These are phyloP conservation scores for Triticum dicoccoides DNA, from an alignment of 176 grass and related monocot genomes.

Conservation along the genomic window DNA sequence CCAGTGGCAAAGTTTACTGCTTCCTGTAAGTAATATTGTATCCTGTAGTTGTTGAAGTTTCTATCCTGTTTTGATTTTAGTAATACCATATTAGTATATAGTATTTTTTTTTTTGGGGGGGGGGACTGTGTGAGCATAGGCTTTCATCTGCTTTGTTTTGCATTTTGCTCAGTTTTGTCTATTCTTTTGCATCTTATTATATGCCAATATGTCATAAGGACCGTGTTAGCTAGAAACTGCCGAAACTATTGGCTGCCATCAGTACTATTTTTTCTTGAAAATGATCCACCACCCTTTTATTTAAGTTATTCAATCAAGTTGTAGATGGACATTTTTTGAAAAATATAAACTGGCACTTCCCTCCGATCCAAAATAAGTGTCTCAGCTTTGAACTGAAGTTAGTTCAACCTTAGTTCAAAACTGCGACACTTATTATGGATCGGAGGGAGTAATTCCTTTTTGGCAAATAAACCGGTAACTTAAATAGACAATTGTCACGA, in stretches of 20 bases:
- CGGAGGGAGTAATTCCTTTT: not conserved
- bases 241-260: not conserved
- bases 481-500: not conserved
- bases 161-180: not conserved
- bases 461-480: not conserved
- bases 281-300: not conserved
- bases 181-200: not conserved
- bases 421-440: no score
- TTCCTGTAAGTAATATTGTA: slow-evolving; percentile 74
- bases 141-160: not conserved
- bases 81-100: slow-evolving; percentile 18
- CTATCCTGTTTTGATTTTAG: not conserved
- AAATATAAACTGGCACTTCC: not conserved
- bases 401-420: no score
- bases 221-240: not conserved
- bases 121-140: not conserved
- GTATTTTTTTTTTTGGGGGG: not conserved
- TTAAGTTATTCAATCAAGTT: not conserved
- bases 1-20: slow-evolving; percentile 97
- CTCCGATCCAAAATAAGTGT: no score
- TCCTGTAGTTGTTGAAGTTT: slow-evolving; percentile 23
- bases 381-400: no score
- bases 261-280: slow-evolving; percentile 14
- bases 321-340: not conserved
- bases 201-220: not conserved